Conservation (phyloP, 169 alveolate genomes). For the Babesia bigemina region DNA sequence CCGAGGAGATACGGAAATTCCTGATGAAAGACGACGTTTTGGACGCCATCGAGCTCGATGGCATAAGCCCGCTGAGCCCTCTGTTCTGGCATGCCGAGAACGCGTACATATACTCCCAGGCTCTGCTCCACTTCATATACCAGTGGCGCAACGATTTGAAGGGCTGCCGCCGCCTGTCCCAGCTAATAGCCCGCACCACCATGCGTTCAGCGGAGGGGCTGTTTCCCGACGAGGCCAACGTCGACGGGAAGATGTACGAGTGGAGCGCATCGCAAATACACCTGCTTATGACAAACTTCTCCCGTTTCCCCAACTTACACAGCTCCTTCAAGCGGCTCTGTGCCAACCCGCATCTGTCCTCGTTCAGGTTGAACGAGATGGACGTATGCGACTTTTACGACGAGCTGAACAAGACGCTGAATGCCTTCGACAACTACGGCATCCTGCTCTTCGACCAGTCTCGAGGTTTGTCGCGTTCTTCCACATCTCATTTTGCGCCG, state of each 20-base stretch:
- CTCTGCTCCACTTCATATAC: conserved; percentile 84
- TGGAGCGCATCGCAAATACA: conserved; percentile 70
- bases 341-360: conserved; percentile 2
- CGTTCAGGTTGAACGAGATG: conserved; percentile 28
- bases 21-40: conserved; percentile 79
- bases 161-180: conserved; percentile 88
- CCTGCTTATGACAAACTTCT: conserved; percentile 65
- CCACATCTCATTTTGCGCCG: neutral
- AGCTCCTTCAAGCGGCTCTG: conserved; percentile 50
- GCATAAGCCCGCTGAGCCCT: conserved; percentile 75
- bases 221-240: conserved; percentile 19
- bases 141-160: conserved; percentile 85
- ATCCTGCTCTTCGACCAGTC: conserved; percentile 51
- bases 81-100: conserved; percentile 83
- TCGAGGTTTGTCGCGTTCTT: neutral
- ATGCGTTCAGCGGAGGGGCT: conserved; percentile 41
- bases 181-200: conserved; percentile 69
- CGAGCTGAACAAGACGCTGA: conserved; percentile 54
- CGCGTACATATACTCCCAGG: conserved; percentile 89
- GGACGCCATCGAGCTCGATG: conserved; percentile 73
- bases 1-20: conserved; percentile 85
- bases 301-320: conserved; percentile 62
- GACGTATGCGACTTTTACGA: conserved; percentile 68
- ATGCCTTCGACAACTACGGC: conserved; percentile 66
- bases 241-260: conserved; percentile 45